Percentiles rank a stretch among this genome's conserved stretches.
phyloP scores from a whole-genome alignment of 2,329 filamentous ascomycete genomes.

The Davidsoniella virescens region DNA sequence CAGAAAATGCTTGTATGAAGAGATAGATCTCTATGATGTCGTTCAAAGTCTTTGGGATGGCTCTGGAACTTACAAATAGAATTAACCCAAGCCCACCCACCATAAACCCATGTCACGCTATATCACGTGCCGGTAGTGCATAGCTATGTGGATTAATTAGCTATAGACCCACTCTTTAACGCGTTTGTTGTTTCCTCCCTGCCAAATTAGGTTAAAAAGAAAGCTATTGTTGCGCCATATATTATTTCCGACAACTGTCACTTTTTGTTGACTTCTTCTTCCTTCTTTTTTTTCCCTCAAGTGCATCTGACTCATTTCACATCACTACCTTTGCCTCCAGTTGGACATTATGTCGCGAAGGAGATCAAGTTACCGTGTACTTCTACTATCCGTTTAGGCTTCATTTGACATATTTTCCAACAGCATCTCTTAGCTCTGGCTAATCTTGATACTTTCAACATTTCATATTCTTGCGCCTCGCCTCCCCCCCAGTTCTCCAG shows the following conservation, averaged over 20 bases:
- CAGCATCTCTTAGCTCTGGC: neutral
- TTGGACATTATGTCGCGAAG: no score
- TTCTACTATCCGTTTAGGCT: no score
- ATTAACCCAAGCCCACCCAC: neutral
- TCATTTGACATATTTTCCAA: no score
- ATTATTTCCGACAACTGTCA: neutral
- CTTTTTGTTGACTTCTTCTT: conserved; percentile 12
- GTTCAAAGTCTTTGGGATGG: neutral
- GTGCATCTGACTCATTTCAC: neutral
- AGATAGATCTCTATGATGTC: no score
- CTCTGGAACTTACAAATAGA: conserved; percentile 3
- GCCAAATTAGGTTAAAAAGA: neutral
- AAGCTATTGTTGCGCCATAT: no score
- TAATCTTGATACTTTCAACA: conserved; percentile 4
- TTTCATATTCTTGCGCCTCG: conserved; percentile 37
- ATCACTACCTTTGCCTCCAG: neutral
- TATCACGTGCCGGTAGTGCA: neutral
- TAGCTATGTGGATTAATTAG: neutral
- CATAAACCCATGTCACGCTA: neutral
- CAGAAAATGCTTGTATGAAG: no score
- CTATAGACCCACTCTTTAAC: neutral
- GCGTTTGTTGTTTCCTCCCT: neutral
- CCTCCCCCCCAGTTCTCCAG: conserved; percentile 70
- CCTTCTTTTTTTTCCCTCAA: neutral
- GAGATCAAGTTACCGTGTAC: no score